Percentiles rank a stretch among this genome's conserved stretches.
Evolutionary conservation across 208 protist species (phyloP).

Genomic region (Phytomonas sp.): DNA sequence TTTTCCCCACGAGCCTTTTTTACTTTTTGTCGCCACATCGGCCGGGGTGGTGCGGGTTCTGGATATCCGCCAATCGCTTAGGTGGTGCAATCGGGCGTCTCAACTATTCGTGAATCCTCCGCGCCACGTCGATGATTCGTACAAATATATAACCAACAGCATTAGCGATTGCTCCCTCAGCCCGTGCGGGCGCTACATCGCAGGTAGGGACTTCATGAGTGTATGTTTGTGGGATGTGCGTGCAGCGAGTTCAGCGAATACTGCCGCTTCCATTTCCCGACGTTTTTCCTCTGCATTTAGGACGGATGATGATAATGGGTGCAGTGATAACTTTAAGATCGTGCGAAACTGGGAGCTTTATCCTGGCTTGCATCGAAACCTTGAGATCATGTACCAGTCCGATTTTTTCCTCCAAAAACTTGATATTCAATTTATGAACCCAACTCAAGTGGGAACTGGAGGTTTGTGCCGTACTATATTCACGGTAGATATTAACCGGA

Average conservation of each 20-base stretch:
- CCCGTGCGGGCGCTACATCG: conserved; percentile 75
- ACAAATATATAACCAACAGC: conserved; percentile 48
- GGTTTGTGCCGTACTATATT: conserved; percentile 66
- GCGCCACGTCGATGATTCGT: conserved; percentile 25
- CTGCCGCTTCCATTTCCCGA: conserved; percentile 18
- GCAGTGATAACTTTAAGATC: conserved; percentile 12
- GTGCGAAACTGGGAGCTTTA: conserved; percentile 70
- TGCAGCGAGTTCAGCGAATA: conserved; percentile 18
- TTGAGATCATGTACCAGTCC: conserved; percentile 62
- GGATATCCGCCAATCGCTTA: conserved; percentile 69
- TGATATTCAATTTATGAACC: conserved; percentile 65
- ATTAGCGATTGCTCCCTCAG: conserved; percentile 77
- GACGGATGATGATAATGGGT: not conserved
- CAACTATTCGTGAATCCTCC: conserved; percentile 53
- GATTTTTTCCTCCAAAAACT: conserved; percentile 61
- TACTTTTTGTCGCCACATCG: conserved; percentile 76
- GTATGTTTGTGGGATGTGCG: conserved; percentile 82
- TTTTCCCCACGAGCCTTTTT: conserved; percentile 76
- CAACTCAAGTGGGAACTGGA: conserved; percentile 52
- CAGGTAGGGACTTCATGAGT: conserved; percentile 69
- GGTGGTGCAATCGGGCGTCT: conserved; percentile 54
- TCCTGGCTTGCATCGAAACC: conserved; percentile 45
- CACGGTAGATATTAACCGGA: conserved; percentile 43
- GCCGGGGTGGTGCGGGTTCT: conserved; percentile 65
- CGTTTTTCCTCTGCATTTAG: not conserved